A percentile compares a stretch with the other conserved stretches of the same genome.
phyloP scores from a whole-genome alignment of 345 rosid species.

The Populus ilicifolia region DNA sequence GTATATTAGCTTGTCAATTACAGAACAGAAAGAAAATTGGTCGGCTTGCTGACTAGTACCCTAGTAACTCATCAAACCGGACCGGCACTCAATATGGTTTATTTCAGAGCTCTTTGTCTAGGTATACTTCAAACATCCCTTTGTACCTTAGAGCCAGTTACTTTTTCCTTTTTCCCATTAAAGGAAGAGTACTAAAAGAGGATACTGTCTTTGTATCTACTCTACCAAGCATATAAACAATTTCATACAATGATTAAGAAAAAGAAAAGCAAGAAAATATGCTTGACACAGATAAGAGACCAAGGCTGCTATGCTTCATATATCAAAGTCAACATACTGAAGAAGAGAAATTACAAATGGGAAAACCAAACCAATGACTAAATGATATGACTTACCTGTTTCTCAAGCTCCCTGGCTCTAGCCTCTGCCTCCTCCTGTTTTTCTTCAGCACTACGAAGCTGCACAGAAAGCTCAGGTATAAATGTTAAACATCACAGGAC shows the following conservation, averaged over 20 bases:
- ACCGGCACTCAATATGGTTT: background rate
- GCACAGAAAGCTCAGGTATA: constrained; percentile 27
- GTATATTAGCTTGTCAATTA: background rate
- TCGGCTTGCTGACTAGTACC: background rate
- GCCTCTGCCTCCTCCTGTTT: constrained; percentile 85
- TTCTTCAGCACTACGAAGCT: constrained; percentile 82
- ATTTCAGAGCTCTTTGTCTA: background rate
- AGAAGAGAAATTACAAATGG: background rate
- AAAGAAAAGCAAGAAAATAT: background rate
- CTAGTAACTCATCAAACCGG: background rate
- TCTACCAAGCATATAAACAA: background rate
- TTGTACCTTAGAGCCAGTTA: background rate
- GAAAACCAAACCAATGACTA: background rate
- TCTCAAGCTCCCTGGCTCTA: constrained; percentile 92
- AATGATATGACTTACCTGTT: constrained; percentile 54
- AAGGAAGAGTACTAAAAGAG: background rate
- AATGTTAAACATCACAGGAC: constrained; percentile 16
- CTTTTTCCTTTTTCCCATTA: background rate
- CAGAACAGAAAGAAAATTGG: background rate
- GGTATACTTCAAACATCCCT: background rate
- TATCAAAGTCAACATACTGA: background rate
- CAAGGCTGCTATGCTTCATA: background rate
- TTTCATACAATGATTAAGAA: background rate
- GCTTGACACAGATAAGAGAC: background rate
- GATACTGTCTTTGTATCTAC: background rate